Evolutionary conservation across 169 alveolate genomes (phyloP).

Genomic region (Plasmodium relictum): DNA sequence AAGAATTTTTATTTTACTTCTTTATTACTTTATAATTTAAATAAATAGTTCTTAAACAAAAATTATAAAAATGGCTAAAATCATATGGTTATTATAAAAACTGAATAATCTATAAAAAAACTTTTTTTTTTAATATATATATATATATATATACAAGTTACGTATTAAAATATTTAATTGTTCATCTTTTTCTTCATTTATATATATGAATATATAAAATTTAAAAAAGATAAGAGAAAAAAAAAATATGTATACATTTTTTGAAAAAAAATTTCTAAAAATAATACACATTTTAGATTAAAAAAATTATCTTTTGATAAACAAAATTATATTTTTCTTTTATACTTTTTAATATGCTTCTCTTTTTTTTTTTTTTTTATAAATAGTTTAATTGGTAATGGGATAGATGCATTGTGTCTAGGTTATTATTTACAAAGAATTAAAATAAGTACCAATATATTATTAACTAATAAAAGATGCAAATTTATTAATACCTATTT

Average conservation of each 20-base stretch:
- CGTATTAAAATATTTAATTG: neutral
- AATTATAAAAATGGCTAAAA: neutral
- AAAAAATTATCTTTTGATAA: no score
- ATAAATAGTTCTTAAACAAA: neutral
- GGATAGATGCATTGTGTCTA: slow-evolving; percentile 34
- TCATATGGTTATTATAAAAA: neutral
- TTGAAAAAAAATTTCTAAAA: no score
- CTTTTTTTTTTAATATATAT: neutral
- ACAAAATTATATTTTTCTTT: neutral
- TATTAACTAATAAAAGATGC: slow-evolving; percentile 12
- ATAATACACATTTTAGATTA: no score
- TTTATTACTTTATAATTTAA: neutral
- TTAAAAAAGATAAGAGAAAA: no score
- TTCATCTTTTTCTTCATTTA: no score
- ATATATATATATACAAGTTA: slow-evolving; percentile 1
- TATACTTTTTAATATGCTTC: neutral
- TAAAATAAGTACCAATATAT: slow-evolving; percentile 4
- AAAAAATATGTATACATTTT: no score
- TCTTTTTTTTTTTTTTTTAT: neutral
- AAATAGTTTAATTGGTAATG: slow-evolving; percentile 55
- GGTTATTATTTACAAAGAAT: slow-evolving; percentile 22
- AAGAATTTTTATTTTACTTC: neutral
- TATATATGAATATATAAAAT: no score
- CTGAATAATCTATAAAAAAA: neutral
- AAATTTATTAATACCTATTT: slow-evolving; percentile 10